Base-by-base conservation (phyloP, 306 rosid species). In the Morella rubra region DNA sequence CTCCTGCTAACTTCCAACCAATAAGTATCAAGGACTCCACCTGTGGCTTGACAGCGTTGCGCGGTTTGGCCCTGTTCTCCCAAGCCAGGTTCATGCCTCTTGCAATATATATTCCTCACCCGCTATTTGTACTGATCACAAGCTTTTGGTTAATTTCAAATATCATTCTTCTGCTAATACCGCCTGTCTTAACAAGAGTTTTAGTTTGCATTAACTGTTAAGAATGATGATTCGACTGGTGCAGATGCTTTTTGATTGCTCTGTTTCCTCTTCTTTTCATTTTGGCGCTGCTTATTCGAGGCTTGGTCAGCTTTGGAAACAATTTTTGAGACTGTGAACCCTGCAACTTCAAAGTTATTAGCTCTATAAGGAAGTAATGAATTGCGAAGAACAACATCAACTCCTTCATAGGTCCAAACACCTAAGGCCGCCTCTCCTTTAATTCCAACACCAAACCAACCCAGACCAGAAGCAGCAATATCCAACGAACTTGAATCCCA, bases 401-500 rank as follows among this genome's bases (percentile, higher is more conserved):
- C 79, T 51, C 98, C 97, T 72, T 95, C 96, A 11, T 95, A 95
- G 12, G 92, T 92, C 98, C 97, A 95, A 79, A 80, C 90, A 44
- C 97, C 71, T 46, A 92, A 72, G 13, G 71, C 76, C 14, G 97
- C 97, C 59, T 95, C 92, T 67, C 98, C 98, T 87, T 88, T 89
- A 70, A 95, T 91, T 67, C 98, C 96, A 87, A 92, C 53, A 73
- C 93, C 93, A 89, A 86, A 92, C 97, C 98, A 95, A 32, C 97
- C 98, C 62, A 95, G 90, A 52, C 97, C 98, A 77, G 96, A 85
- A 51, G 85, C 93, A 49, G 97, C 94, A 77, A 89, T 80, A 77
- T 92, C 98, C 44, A 89, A 86, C n/a, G 91, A 92, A 76, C 93
- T 95, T 53, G 97, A 90, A 76, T 92, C 96, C 98, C 97, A 94